These are phyloP conservation scores for Adansonia digitata DNA, from an alignment of 345 rosid species.

Conservation along the genomic window DNA sequence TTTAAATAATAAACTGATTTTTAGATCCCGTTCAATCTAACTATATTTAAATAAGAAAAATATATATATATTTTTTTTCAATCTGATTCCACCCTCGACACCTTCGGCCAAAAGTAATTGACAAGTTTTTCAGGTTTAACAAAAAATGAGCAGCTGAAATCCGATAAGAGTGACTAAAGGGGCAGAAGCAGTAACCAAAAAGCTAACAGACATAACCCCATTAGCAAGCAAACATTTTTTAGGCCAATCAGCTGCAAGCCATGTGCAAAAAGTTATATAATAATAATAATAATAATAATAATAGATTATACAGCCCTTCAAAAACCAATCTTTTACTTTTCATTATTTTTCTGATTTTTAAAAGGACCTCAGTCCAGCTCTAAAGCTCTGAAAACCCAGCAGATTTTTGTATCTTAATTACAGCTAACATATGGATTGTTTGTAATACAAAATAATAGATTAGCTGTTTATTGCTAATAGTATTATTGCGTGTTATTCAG, in stretches of 20 bases:
- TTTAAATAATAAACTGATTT: too few relatives aligned
- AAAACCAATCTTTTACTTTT: slow-evolving; percentile 20
- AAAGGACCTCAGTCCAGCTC: slow-evolving; percentile 36
- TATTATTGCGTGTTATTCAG: not conserved
- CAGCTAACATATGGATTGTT: slow-evolving; percentile 22
- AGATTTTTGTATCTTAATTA: not conserved
- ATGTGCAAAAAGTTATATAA: slow-evolving; percentile 43
- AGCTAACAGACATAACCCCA: slow-evolving; percentile 36
- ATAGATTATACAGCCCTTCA: slow-evolving; percentile 5
- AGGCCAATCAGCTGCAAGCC: slow-evolving; percentile 30
- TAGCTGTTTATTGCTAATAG: slow-evolving; percentile 4
- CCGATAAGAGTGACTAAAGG: not conserved
- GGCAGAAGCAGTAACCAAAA: slow-evolving; percentile 21
- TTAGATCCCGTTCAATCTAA: too few relatives aligned
- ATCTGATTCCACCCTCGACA: not conserved
- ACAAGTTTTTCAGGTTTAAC: not conserved
- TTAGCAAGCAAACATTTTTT: slow-evolving; percentile 37
- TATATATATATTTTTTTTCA: too few relatives aligned
- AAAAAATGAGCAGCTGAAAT: not conserved
- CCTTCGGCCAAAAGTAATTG: not conserved
- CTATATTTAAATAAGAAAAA: too few relatives aligned
- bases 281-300: not conserved
- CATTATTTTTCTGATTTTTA: slow-evolving; percentile 19
- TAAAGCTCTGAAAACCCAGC: slow-evolving; percentile 32
- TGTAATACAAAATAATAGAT: not conserved